Evolutionary conservation across 805 yeast genomes (phyloP).

Genomic region (Pichia sporocuriosa): DNA sequence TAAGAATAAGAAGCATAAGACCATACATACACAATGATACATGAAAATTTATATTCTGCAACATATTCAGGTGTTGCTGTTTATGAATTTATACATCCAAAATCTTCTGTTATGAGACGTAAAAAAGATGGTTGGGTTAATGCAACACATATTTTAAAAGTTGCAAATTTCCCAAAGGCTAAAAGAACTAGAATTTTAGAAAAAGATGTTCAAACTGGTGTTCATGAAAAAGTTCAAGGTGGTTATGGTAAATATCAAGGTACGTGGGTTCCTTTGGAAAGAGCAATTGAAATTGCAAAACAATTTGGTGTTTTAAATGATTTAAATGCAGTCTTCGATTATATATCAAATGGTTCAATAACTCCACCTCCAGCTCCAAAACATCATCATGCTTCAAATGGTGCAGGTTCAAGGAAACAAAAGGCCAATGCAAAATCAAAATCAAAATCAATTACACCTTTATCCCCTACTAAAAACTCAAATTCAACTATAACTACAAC

Average conservation of each 20-base stretch:
- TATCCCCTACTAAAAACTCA: background rate
- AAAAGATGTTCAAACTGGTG: constrained; percentile 84
- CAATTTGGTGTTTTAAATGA: constrained; percentile 57
- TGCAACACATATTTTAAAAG: constrained; percentile 91
- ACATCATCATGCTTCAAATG: constrained; percentile 57
- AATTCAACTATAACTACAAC: constrained; percentile 9
- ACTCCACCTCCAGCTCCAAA: constrained; percentile 59
- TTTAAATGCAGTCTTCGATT: constrained; percentile 62
- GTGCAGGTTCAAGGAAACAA: constrained; percentile 27
- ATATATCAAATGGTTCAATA: constrained; percentile 41
- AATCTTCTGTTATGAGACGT: constrained; percentile 73
- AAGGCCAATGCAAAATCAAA: background rate
- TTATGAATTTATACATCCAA: constrained; percentile 62
- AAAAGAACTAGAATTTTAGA: constrained; percentile 88
- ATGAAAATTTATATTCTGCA: constrained; percentile 52
- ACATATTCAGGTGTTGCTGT: constrained; percentile 79
- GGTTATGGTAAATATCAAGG: constrained; percentile 97
- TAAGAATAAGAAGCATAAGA: too few relatives aligned
- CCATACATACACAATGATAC: constrained; percentile 15
- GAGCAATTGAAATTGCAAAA: constrained; percentile 63
- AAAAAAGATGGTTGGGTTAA: constrained; percentile 79
- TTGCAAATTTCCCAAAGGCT: constrained; percentile 91
- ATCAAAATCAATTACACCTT: background rate
- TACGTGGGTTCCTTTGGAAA: constrained; percentile 85
- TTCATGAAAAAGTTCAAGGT: constrained; percentile 92